A percentile compares a stretch with the other conserved stretches of the same genome.
Conservation (phyloP, 2,329 filamentous ascomycete species). For the Ambrosiella cleistominuta region DNA sequence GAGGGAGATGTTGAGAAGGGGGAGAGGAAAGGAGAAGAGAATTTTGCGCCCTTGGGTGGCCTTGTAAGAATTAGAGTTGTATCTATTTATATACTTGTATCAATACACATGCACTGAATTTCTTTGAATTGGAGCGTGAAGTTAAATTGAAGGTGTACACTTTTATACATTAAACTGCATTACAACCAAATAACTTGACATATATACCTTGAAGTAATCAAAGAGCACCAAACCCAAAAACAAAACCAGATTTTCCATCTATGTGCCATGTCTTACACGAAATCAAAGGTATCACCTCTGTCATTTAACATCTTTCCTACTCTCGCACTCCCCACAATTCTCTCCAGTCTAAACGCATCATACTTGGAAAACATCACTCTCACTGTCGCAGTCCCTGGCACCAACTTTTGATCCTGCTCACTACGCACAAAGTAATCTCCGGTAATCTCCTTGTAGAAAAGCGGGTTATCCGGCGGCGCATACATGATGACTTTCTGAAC, state of each 20-base stretch:
- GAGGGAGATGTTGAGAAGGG: neutral
- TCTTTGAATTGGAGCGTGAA: neutral
- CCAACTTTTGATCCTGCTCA: conserved; percentile 36
- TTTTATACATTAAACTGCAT: neutral
- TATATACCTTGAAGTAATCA: neutral
- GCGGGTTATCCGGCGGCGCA: conserved; percentile 70
- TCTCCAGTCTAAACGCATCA: conserved; percentile 76
- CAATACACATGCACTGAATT: neutral
- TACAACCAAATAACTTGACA: neutral
- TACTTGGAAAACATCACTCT: conserved; percentile 66
- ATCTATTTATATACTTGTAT: conserved; percentile 6
- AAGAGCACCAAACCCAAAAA: neutral
- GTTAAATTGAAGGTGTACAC: neutral
- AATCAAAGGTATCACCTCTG: conserved; percentile 83
- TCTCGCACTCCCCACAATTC: conserved; percentile 66
- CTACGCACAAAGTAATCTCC: conserved; percentile 47
- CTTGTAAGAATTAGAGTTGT: conserved; percentile 3
- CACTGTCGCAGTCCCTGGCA: conserved; percentile 41
- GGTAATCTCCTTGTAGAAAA: conserved; percentile 62
- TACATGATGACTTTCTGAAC: conserved; percentile 80
- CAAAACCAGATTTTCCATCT: neutral
- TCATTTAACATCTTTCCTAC: conserved; percentile 72
- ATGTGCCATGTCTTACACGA: conserved; percentile 46
- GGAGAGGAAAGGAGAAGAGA: neutral
- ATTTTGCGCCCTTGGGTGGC: neutral